These are phyloP conservation scores for Fraxinus greggii DNA, from an alignment of 305 asterid species.

Conservation along the genomic window DNA sequence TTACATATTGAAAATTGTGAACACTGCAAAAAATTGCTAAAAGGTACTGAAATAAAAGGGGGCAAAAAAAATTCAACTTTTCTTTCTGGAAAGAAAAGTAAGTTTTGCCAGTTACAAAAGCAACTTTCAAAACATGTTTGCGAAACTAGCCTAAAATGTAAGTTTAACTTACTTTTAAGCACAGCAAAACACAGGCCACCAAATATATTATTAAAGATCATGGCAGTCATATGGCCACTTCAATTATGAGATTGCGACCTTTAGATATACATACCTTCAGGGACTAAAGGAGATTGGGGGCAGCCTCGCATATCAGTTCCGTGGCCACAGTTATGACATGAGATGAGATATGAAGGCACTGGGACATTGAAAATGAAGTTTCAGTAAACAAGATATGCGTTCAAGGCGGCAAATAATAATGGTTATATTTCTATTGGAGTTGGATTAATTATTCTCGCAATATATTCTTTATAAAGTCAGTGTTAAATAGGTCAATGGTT, in stretches of 20 bases:
- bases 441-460: not conserved
- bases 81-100: not conserved
- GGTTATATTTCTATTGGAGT: not conserved
- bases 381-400: conserved; percentile 23
- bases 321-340: conserved; percentile 92
- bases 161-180: not conserved
- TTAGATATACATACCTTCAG: conserved; percentile 52
- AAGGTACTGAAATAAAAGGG: not conserved
- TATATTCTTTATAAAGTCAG: not conserved
- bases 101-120: not conserved
- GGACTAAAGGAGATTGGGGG: conserved; percentile 77
- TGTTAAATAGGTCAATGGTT: not conserved
- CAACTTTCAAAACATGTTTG: not conserved
- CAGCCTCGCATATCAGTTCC: conserved; percentile 95
- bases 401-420: not conserved
- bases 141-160: not conserved
- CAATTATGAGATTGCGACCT: conserved; percentile 13
- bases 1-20: not conserved
- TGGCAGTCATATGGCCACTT: not conserved
- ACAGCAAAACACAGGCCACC: not conserved
- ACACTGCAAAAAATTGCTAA: not conserved
- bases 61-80: not conserved
- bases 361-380: conserved; percentile 25
- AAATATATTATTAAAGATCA: not conserved
- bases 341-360: conserved; percentile 87